phyloP scores from a whole-genome alignment of 495 filamentous ascomycete species.

The Aspergillus sclerotioniger region DNA sequence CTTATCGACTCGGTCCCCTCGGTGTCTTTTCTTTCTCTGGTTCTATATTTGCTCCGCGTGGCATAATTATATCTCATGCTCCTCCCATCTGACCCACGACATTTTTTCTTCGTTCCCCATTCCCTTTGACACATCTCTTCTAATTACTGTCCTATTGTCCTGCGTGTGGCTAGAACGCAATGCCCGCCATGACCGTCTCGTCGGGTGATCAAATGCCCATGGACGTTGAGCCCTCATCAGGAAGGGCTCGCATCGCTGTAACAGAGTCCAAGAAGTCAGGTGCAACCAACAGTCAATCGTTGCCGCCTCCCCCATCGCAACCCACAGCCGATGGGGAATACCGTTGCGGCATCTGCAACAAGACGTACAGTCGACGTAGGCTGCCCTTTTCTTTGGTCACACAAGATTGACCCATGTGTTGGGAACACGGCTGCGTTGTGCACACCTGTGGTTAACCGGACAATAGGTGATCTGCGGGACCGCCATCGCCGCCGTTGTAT shows the following conservation, averaged over 20 bases:
- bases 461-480: conserved; percentile 22
- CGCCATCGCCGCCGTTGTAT: conserved; percentile 23
- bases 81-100: neutral
- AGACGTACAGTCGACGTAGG: conserved; percentile 22
- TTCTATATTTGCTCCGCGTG: neutral
- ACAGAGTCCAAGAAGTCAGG: neutral
- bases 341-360: conserved; percentile 19
- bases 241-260: neutral
- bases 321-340: conserved; percentile 14
- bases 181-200: neutral
- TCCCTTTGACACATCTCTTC: neutral
- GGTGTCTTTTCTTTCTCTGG: neutral
- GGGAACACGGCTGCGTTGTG: neutral
- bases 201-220: neutral
- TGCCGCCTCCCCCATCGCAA: conserved; percentile 13
- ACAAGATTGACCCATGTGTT: too few species aligned
- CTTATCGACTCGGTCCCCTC: neutral
- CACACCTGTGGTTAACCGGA: neutral
- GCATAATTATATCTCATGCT: neutral
- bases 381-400: too few species aligned
- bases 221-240: neutral
- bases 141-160: neutral
- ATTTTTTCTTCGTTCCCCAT: neutral
- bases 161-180: neutral
- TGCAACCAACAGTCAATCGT: neutral